phyloP scores from a whole-genome alignment of 345 rosid genomes.

The Linum lewisii region DNA sequence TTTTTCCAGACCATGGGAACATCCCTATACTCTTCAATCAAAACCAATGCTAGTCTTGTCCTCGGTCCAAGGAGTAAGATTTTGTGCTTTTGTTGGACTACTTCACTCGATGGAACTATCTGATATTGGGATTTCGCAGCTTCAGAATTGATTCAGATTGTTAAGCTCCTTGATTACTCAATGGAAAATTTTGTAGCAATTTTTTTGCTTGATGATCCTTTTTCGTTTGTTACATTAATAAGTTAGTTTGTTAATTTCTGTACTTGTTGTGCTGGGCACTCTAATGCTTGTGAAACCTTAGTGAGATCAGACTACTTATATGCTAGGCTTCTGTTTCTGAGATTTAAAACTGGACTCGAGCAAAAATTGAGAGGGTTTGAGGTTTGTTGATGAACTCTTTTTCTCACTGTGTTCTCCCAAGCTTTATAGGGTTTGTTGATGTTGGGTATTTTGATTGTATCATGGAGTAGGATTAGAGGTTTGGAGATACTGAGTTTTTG shows the following conservation, averaged over 20 bases:
- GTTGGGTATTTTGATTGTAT: too few relatives aligned
- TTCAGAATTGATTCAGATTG: constrained; percentile 62
- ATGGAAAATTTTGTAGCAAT: constrained; percentile 34
- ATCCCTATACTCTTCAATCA: constrained; percentile 28
- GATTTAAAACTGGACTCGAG: too few relatives aligned
- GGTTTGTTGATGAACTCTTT: too few relatives aligned
- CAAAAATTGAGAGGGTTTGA: too few relatives aligned
- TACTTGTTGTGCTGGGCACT: too few relatives aligned
- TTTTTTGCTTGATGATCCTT: constrained; percentile 1
- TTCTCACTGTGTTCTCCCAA: too few relatives aligned
- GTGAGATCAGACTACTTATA: too few relatives aligned
- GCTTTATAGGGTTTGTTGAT: too few relatives aligned
- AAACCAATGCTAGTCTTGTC: constrained; percentile 26
- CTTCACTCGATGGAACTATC: constrained; percentile 85
- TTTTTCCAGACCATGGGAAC: constrained; percentile 42
- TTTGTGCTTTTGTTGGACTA: constrained; percentile 82
- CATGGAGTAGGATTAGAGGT: too few relatives aligned
- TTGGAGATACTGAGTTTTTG: too few relatives aligned
- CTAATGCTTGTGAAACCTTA: too few relatives aligned
- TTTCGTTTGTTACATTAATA: neutral
- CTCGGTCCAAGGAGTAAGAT: constrained; percentile 38
- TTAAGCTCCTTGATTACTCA: constrained; percentile 55
- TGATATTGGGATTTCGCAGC: constrained; percentile 81
- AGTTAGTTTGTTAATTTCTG: neutral
- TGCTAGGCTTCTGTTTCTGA: too few relatives aligned